A percentile compares a stretch with the other conserved stretches of the same genome.
phyloP scores from a whole-genome alignment of 169 alveolate species.

The Plasmodium falciparum region DNA sequence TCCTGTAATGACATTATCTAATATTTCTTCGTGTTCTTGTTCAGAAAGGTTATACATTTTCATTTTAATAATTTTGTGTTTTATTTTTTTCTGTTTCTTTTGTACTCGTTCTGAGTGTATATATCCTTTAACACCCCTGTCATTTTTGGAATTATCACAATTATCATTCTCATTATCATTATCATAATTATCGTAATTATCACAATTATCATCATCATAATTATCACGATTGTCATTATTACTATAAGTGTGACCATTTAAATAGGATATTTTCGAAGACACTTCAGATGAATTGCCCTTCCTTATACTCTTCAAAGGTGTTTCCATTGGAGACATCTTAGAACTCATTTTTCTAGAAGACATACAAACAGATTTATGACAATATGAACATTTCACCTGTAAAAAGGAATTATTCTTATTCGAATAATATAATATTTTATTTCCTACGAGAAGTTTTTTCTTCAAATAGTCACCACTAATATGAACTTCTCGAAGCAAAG shows the following conservation, averaged over 20 bases:
- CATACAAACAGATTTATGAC: slow-evolving; percentile 52
- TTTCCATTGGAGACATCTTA: slow-evolving; percentile 18
- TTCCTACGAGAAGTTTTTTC: slow-evolving; percentile 10
- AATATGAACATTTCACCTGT: slow-evolving; percentile 53
- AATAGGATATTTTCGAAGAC: background rate
- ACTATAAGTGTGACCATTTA: background rate
- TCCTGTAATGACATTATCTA: slow-evolving; percentile 66
- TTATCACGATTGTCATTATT: background rate
- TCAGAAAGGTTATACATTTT: slow-evolving; percentile 38
- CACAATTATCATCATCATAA: background rate
- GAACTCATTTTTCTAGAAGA: slow-evolving; percentile 28
- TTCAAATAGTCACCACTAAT: slow-evolving; percentile 35
- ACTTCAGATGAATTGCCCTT: slow-evolving; percentile 23
- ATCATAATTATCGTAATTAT: background rate
- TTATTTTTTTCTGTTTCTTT: slow-evolving; percentile 39
- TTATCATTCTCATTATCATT: background rate
- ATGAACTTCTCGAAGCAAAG: slow-evolving; percentile 48
- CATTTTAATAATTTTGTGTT: slow-evolving; percentile 30
- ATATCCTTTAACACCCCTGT: slow-evolving; percentile 50
- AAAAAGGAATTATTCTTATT: slow-evolving; percentile 40
- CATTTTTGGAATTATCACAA: slow-evolving; percentile 12
- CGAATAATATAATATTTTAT: slow-evolving; percentile 33
- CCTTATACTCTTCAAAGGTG: slow-evolving; percentile 16
- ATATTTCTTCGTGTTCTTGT: slow-evolving; percentile 40
- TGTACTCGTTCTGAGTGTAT: slow-evolving; percentile 75